Evolutionary conservation across 495 filamentous ascomycete genomes (phyloP).

Genomic region (Echria macrotheca): DNA sequence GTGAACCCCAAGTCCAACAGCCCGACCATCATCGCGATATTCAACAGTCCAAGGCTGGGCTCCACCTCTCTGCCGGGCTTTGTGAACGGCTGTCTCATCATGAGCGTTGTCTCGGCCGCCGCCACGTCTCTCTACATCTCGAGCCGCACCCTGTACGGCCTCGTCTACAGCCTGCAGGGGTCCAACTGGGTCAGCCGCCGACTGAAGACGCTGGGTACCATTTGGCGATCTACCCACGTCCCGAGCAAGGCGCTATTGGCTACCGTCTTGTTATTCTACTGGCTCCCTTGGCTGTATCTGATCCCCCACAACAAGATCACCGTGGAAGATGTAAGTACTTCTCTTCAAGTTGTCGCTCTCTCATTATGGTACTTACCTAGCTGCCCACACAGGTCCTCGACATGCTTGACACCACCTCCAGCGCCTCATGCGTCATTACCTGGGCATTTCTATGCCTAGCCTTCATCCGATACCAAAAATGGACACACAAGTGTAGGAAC

Average conservation of each 20-base stretch:
- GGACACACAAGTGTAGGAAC: too few species aligned
- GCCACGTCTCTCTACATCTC: constrained; percentile 45
- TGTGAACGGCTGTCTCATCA: constrained; percentile 38
- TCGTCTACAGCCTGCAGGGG: constrained; percentile 27
- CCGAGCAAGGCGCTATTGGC: constrained; percentile 36
- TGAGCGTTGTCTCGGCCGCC: constrained; percentile 37
- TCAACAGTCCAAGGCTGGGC: constrained; percentile 15
- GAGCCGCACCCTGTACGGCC: constrained; percentile 41
- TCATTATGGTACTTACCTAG: constrained; percentile 23
- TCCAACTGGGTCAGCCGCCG: constrained; percentile 7
- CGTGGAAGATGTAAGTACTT: constrained; percentile 23
- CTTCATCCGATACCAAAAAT: constrained; percentile 35
- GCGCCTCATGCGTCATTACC: constrained; percentile 37
- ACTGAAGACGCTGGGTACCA: constrained; percentile 6
- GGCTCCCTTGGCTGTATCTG: constrained; percentile 42
- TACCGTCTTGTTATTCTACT: constrained; percentile 36
- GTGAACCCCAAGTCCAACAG: constrained; percentile 4
- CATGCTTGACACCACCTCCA: constrained; percentile 30
- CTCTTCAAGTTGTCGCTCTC: too few species aligned
- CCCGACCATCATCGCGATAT: constrained; percentile 16
- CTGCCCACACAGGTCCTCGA: neutral
- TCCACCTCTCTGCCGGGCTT: constrained; percentile 29
- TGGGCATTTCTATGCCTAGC: constrained; percentile 43
- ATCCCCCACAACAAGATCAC: constrained; percentile 4
- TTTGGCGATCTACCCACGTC: constrained; percentile 13